A percentile compares a stretch with the other conserved stretches of the same genome.
Evolutionary conservation across 495 filamentous ascomycete species (phyloP).

Genomic region (Hyaloscypha variabilis): DNA sequence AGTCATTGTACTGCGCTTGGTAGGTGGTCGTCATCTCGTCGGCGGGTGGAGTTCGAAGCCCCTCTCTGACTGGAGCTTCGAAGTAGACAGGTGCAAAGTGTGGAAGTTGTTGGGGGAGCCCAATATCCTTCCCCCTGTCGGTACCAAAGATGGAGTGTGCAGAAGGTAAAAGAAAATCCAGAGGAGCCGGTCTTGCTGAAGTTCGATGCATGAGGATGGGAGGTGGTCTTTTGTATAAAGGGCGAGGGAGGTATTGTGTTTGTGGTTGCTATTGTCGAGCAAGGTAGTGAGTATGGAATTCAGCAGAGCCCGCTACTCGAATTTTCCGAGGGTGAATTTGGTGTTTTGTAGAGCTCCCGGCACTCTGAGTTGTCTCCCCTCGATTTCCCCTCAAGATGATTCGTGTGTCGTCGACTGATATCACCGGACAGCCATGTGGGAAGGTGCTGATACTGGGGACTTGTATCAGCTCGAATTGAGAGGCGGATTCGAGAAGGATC

Average conservation of each 20-base stretch:
- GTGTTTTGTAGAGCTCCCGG: constrained; percentile 20
- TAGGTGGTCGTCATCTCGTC: constrained; percentile 51
- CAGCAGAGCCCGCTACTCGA: not conserved
- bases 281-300: not conserved
- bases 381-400: constrained; percentile 4
- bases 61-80: constrained; percentile 33
- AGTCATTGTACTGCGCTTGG: constrained; percentile 39
- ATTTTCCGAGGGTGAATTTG: not conserved
- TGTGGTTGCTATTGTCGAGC: constrained; percentile 1
- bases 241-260: not conserved
- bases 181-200: constrained; percentile 30
- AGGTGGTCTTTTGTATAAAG: not conserved
- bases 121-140: constrained; percentile 25
- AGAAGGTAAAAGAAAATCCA: constrained; percentile 27
- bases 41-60: constrained; percentile 52
- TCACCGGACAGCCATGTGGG: constrained; percentile 22
- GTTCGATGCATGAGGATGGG: constrained; percentile 32
- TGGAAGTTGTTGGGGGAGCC: not conserved
- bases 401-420: constrained; percentile 1
- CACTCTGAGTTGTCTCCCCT: constrained; percentile 15
- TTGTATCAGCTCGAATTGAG: constrained; percentile 14
- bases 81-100: constrained; percentile 20
- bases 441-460: constrained; percentile 4
- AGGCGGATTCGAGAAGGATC: constrained; percentile 17
- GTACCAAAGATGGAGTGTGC: constrained; percentile 20